Evolutionary conservation across 139 green algal species (phyloP).

Genomic region (Astrephomene gubernaculifera): DNA sequence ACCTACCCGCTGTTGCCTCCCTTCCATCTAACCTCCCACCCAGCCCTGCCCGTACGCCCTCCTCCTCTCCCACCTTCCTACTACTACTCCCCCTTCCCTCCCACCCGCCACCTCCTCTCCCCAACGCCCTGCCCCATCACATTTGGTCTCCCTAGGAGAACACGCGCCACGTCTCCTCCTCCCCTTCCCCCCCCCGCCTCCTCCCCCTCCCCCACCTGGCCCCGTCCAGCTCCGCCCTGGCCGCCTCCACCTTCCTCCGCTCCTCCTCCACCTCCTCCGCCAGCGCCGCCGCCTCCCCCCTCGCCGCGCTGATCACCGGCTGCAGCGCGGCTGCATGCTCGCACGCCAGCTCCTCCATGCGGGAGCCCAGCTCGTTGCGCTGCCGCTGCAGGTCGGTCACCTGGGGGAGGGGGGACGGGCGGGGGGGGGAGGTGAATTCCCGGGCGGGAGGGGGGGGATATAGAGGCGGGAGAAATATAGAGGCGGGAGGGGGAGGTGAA

Average conservation of each 20-base stretch:
- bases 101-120: too few relatives aligned
- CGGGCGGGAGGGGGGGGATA: too few relatives aligned
- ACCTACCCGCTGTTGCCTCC: too few relatives aligned
- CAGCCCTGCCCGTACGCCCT: too few relatives aligned
- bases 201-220: conserved; percentile 8
- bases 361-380: conserved; percentile 60
- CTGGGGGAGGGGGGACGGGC: neutral
- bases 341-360: conserved; percentile 57
- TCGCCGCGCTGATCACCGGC: conserved; percentile 49
- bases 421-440: neutral
- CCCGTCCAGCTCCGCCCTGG: conserved; percentile 9
- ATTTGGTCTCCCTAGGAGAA: neutral
- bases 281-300: conserved; percentile 8
- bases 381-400: conserved; percentile 67
- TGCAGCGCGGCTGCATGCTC: conserved; percentile 59
- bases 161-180: neutral
- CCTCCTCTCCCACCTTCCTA: too few relatives aligned
- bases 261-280: conserved; percentile 29
- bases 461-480: too few relatives aligned
- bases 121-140: too few relatives aligned
- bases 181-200: neutral
- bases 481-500: too few relatives aligned
- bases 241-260: conserved; percentile 27
- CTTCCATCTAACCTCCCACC: too few relatives aligned
- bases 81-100: conserved; percentile 7